Base-by-base conservation (phyloP, 257 asterid genomes). In the Salvia rosmarinus region DNA sequence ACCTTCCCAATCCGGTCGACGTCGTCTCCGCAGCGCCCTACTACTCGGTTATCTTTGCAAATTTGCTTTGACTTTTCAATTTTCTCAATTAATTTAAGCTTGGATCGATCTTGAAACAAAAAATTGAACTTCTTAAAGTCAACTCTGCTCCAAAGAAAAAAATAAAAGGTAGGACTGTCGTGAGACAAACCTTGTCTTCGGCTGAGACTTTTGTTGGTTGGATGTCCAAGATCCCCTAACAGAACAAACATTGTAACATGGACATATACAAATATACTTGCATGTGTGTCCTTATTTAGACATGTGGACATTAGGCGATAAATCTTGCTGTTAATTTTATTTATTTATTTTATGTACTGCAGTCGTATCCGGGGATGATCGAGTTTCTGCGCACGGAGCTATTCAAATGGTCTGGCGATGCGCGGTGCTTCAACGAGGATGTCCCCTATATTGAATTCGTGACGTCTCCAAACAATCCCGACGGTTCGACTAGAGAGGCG, bases 401-500 rank as follows among this genome's bases (percentile, higher is more conserved):
- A 0, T 85, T 77, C 83, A 84, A 86, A 47, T 93, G 97, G 98
- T 79, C 68, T 3, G 98, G 98, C 9, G 97, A 93, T 55, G 98
- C 98, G 0, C 63, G 67, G 7, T 19, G 40, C 25, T 88, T 78
- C 62, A 73, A 82, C 1, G 76, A 79, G 32, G 86, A 84, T 14
- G 90, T 74, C 34, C 79, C 97, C 0, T 93, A 86, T 65, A 81
- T 90, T 0, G 97, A 93, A 61, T 30, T 93, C 46, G 90, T 93
- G 51, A 90, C 98, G 0, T 78, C 97, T 4, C 97, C 97, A 1
- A 93, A 86, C 44, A 94, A 94, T 73, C 96, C 97, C 0, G 89
- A 80, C 16, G 97, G 96, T 1, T 66, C 46, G 14, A 76, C 58
- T 3, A 71, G 94, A 54, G 84, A 83, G 64, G 81, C 91, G 5